phyloP scores from a whole-genome alignment of 768 basidiomycete genomes.

The Pulveroboletus sp. region DNA sequence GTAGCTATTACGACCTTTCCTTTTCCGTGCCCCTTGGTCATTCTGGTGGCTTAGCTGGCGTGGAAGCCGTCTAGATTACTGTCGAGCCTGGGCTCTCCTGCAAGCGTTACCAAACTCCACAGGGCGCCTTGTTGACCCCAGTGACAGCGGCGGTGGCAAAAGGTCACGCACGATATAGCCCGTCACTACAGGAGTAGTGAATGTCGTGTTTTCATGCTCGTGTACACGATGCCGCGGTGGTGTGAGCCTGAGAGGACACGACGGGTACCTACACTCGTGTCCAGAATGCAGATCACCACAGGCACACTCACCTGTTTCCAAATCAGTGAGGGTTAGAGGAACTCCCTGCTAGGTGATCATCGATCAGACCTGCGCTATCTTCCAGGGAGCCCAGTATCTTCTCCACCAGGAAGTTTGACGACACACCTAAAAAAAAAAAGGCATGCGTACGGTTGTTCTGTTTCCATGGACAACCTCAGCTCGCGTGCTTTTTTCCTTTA shows the following conservation, averaged over 20 bases:
- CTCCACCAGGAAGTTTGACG: too few relatives aligned
- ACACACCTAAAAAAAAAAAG: too few relatives aligned
- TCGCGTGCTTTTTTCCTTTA: too few relatives aligned
- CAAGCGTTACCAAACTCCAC: neutral
- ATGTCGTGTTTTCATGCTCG: too few relatives aligned
- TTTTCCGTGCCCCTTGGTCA: too few relatives aligned
- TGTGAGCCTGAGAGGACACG: neutral
- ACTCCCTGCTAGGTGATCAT: neutral
- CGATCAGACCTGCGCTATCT: neutral
- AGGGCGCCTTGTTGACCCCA: too few relatives aligned
- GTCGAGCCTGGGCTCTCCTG: neutral
- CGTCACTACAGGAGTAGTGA: neutral
- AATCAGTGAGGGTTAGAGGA: too few relatives aligned
- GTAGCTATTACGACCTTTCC: neutral
- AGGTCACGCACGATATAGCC: neutral
- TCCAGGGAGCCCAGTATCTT: neutral
- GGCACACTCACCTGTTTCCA: neutral
- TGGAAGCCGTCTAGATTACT: neutral
- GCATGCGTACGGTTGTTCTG: too few relatives aligned
- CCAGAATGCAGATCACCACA: too few relatives aligned
- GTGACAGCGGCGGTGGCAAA: neutral
- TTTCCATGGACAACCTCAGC: too few relatives aligned
- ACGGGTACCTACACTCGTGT: too few relatives aligned
- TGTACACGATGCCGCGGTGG: neutral
- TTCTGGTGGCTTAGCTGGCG: neutral